A percentile compares a stretch with the other conserved stretches of the same genome.
Evolutionary conservation across 768 basidiomycete genomes (phyloP).

Genomic region (Lactarius sanguifluus): DNA sequence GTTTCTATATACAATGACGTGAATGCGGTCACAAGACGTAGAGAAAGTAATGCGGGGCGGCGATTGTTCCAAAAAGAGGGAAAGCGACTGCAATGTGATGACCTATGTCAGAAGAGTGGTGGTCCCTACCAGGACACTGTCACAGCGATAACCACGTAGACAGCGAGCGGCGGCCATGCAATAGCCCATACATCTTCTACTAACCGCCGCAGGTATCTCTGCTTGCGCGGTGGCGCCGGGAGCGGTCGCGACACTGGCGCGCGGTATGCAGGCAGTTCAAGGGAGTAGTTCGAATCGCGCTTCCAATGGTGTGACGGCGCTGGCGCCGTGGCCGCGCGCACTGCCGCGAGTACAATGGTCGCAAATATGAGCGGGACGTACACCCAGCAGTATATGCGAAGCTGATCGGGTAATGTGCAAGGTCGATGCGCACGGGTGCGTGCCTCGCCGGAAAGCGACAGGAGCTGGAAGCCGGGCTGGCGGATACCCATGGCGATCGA

Average conservation of each 20-base stretch:
- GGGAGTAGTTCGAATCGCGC: neutral
- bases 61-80: neutral
- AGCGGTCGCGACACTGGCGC: neutral
- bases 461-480: conserved; percentile 84
- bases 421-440: conserved; percentile 52
- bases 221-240: neutral
- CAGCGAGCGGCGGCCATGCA: conserved; percentile 16
- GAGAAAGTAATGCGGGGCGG: neutral
- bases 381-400: conserved; percentile 68
- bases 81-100: neutral
- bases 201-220: neutral
- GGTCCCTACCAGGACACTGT: neutral
- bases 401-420: conserved; percentile 84
- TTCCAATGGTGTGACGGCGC: neutral
- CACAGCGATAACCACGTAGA: conserved; percentile 6
- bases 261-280: conserved; percentile 2
- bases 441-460: conserved; percentile 59
- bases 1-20: neutral
- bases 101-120: no score
- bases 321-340: neutral
- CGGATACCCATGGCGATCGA: conserved; percentile 88
- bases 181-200: conserved; percentile 4
- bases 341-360: conserved; percentile 52
- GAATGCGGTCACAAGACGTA: neutral
- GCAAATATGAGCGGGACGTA: conserved; percentile 68